Evolutionary conservation across 306 rosid genomes (phyloP).

Genomic region (Erythrophleum fordii): DNA sequence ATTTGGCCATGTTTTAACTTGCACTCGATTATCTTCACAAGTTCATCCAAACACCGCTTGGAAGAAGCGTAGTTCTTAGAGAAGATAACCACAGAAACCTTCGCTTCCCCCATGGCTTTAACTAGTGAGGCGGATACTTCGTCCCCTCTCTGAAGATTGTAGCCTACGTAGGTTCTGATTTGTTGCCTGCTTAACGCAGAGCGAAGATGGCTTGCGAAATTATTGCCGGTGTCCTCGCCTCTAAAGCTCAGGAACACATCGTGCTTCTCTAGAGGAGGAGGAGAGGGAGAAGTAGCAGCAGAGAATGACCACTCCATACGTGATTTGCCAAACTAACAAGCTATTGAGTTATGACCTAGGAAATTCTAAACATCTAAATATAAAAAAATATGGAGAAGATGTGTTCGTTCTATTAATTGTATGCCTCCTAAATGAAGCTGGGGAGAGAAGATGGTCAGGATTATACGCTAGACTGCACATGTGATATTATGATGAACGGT

Average conservation of each 20-base stretch:
- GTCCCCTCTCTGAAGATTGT: conserved; percentile 40
- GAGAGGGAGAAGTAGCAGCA: background rate
- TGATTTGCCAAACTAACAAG: no score
- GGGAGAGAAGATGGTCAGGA: background rate
- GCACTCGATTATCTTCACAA: background rate
- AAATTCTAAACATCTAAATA: background rate
- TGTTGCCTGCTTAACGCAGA: conserved; percentile 30
- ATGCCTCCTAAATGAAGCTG: no score
- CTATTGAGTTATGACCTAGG: background rate
- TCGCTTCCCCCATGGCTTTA: background rate
- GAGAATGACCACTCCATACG: background rate
- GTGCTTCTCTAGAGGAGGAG: background rate
- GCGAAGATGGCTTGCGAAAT: conserved; percentile 43
- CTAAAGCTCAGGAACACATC: conserved; percentile 42
- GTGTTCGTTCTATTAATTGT: no score
- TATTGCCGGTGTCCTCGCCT: conserved; percentile 39
- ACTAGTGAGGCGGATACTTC: background rate
- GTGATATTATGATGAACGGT: no score
- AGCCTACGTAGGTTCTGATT: conserved; percentile 36
- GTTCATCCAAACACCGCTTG: background rate
- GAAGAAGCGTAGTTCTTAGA: background rate
- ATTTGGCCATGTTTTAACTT: background rate
- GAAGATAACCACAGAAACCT: background rate
- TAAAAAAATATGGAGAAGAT: background rate
- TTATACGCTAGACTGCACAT: no score